Base-by-base conservation (phyloP, 805 yeast species). In the Spathaspora boniae region DNA sequence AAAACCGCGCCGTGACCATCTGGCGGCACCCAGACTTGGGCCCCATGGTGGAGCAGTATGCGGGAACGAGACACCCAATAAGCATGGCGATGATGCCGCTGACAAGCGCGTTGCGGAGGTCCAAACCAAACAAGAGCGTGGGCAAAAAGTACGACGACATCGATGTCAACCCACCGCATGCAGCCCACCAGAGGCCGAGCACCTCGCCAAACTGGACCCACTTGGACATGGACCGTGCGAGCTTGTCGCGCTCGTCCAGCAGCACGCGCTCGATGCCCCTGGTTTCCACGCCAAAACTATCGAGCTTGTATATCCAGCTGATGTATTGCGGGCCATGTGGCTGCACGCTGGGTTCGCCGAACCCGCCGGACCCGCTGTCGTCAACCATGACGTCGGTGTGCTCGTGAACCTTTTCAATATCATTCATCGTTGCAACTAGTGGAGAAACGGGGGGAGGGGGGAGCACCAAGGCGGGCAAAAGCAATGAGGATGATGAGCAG, bases 41-140 rank as follows among this genome's bases (percentile, higher is more conserved):
- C 5, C 68, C 68, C 66, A 62, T 58, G 5, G 57, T 57, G 4
- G 66, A 52, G 24, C 62, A 54, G 36, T 60, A 62, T 8, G 68
- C 68, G 1, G 68, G 64, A 2, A 62, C 61, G 17, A 59, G 35
- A 38, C 67, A 59, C 9, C 68, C 68, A 15, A 62, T 26, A 28
- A 50, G 44, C 51, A 53, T 44, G 1, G 58, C 49, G 7, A 58
- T 34, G 7, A 62, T 29, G 0, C 68, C 67, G 24, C 63, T 50
- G 14, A 59, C 38, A 30, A 62, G 37, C 4, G 63, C 37, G 40
- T 60, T 52, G 30, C 43, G 48, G 20, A 54, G 29, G 33, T 53
- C 50, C 9, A 62, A 45, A 1, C 60, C 58, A 30, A 40, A 62
- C 6, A 53, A 22, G 18, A 62, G 38, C 0, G 64, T 52, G 4